Evolutionary conservation across 106 monocot genomes (phyloP).

Genomic region (Dendrobium nobile): DNA sequence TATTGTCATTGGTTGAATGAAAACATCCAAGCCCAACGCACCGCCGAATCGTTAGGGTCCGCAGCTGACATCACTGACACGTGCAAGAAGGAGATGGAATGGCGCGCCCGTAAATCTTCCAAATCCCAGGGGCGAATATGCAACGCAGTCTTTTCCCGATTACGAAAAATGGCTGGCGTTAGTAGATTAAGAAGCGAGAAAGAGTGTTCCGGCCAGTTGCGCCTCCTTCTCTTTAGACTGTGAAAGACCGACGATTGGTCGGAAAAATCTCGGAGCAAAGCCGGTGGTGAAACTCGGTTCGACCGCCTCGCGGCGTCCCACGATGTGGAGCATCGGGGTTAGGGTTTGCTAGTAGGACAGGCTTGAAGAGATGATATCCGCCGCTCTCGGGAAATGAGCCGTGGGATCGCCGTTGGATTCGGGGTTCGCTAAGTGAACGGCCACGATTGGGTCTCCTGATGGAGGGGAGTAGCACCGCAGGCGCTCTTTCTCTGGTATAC

Average conservation of each 20-base stretch:
- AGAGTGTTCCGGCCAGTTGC: background rate
- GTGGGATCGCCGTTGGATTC: slow-evolving; percentile 34
- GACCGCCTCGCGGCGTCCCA: background rate
- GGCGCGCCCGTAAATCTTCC: background rate
- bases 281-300: background rate
- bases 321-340: background rate
- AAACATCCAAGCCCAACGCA: too few relatives aligned
- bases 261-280: background rate
- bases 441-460: slow-evolving; percentile 68
- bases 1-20: too few relatives aligned
- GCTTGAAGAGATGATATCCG: background rate
- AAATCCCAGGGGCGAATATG: background rate
- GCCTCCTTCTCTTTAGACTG: background rate
- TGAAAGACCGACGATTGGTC: background rate
- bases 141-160: background rate
- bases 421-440: slow-evolving; percentile 27
- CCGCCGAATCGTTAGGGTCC: background rate
- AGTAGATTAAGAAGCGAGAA: too few relatives aligned
- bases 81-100: background rate
- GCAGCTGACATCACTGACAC: background rate
- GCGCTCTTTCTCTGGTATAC: slow-evolving; percentile 24
- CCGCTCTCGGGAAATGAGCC: slow-evolving; percentile 43
- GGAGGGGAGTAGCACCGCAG: slow-evolving; percentile 62
- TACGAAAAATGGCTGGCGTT: too few relatives aligned
- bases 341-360: background rate